Conservation (phyloP, 345 rosid species). For the Noccaea bulbosa region DNA sequence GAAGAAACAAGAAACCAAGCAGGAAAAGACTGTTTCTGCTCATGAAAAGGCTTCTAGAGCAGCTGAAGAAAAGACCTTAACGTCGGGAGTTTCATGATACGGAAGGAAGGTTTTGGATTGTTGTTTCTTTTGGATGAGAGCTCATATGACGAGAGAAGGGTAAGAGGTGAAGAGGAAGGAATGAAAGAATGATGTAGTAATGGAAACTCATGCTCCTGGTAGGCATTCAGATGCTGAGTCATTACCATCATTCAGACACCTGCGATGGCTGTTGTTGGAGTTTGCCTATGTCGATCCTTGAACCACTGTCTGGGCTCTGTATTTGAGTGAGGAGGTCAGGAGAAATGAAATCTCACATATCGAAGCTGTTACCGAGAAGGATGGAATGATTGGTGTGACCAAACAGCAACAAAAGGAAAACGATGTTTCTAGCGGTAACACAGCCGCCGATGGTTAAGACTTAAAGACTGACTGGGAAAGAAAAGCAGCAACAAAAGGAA, state of each 20-base stretch:
- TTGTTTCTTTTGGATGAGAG: constrained; percentile 97
- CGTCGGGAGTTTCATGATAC: constrained; percentile 97
- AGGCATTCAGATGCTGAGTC: constrained; percentile 67
- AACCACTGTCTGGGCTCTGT: not conserved
- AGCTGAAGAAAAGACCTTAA: constrained; percentile 97
- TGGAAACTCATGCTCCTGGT: constrained; percentile 49
- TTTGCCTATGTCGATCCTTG: not conserved
- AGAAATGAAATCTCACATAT: constrained; percentile 71
- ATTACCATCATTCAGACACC: not conserved
- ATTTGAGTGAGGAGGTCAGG: not conserved
- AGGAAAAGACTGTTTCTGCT: constrained; percentile 90
- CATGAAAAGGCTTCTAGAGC: constrained; percentile 97
- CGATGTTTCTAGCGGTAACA: constrained; percentile 30
- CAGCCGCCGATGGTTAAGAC: constrained; percentile 31
- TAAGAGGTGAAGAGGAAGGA: constrained; percentile 96
- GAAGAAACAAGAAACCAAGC: constrained; percentile 92
- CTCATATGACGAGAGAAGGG: constrained; percentile 96
- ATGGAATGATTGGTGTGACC: no score
- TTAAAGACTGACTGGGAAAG: constrained; percentile 34
- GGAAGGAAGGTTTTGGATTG: constrained; percentile 93
- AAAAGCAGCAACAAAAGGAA: constrained; percentile 48
- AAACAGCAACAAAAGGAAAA: constrained; percentile 47
- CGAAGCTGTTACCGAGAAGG: constrained; percentile 51
- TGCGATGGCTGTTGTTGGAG: no score
- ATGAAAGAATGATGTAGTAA: constrained; percentile 55